Percentiles rank a stretch among this genome's conserved stretches.
phyloP scores from a whole-genome alignment of 805 yeast genomes.

The Lipomyces kockii region DNA sequence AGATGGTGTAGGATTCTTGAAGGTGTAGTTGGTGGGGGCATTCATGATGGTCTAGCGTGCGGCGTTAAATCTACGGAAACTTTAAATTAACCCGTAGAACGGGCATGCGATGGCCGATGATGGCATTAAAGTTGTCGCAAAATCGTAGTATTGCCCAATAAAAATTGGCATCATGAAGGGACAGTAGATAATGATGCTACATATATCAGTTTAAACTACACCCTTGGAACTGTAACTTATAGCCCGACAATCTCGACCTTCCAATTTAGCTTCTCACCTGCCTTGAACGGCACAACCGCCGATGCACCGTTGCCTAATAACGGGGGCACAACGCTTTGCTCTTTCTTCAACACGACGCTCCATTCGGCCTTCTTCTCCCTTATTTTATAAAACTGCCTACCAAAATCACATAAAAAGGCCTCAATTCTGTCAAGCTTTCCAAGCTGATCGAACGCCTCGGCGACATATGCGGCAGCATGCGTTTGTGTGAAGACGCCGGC shows the following conservation, averaged over 20 bases:
- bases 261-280: constrained; percentile 78
- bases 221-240: not conserved
- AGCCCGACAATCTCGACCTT: constrained; percentile 21
- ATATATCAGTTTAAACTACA: not conserved
- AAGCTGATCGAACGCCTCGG: constrained; percentile 76
- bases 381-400: constrained; percentile 72
- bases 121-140: no score
- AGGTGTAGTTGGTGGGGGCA: no score
- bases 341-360: constrained; percentile 58
- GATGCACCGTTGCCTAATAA: constrained; percentile 53
- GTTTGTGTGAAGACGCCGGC: constrained; percentile 98
- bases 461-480: constrained; percentile 78
- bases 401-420: constrained; percentile 76
- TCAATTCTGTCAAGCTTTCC: constrained; percentile 68
- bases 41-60: no score
- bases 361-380: constrained; percentile 50
- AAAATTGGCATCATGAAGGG: no score
- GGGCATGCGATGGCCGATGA: no score
- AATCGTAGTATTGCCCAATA: no score
- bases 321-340: constrained; percentile 62
- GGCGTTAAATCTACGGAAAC: not conserved
- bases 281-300: constrained; percentile 80
- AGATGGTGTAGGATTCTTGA: not conserved
- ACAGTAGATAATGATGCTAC: no score
- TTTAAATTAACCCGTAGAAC: not conserved